Conservation (phyloP, 768 basidiomycete genomes). For the Tylopilus sp. region DNA sequence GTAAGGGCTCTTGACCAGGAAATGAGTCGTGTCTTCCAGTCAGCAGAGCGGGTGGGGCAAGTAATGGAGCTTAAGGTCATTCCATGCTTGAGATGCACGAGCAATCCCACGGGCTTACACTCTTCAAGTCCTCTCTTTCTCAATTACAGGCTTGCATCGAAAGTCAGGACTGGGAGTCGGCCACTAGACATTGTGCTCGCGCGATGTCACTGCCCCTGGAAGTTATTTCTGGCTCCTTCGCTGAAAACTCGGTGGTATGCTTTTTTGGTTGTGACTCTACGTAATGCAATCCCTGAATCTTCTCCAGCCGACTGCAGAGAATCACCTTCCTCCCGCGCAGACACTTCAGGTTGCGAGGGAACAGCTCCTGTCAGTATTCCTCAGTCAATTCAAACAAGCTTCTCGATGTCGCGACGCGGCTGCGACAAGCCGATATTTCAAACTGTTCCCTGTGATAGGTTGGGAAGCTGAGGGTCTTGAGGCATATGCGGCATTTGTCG, state of each 20-base stretch:
- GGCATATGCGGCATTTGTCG: slow-evolving; percentile 90
- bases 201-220: slow-evolving; percentile 82
- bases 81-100: slow-evolving; percentile 12
- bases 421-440: slow-evolving; percentile 91
- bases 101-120: slow-evolving; percentile 19
- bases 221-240: slow-evolving; percentile 80
- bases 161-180: slow-evolving; percentile 91
- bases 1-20: slow-evolving; percentile 90
- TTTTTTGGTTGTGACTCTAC: background rate
- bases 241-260: slow-evolving; percentile 82
- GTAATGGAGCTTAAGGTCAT: slow-evolving; percentile 92
- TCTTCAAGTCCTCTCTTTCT: slow-evolving; percentile 59
- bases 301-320: slow-evolving; percentile 82
- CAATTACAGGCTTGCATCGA: slow-evolving; percentile 63
- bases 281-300: background rate
- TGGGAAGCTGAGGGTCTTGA: slow-evolving; percentile 91
- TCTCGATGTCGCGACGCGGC: slow-evolving; percentile 79
- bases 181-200: slow-evolving; percentile 84
- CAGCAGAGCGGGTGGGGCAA: slow-evolving; percentile 87
- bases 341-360: slow-evolving; percentile 75
- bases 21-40: slow-evolving; percentile 85
- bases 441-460: slow-evolving; percentile 92
- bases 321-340: slow-evolving; percentile 81
- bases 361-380: slow-evolving; percentile 73
- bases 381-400: slow-evolving; percentile 76